Conservation (phyloP, 352 stramenopile genomes). For the Aphanomyces cochlioides region DNA sequence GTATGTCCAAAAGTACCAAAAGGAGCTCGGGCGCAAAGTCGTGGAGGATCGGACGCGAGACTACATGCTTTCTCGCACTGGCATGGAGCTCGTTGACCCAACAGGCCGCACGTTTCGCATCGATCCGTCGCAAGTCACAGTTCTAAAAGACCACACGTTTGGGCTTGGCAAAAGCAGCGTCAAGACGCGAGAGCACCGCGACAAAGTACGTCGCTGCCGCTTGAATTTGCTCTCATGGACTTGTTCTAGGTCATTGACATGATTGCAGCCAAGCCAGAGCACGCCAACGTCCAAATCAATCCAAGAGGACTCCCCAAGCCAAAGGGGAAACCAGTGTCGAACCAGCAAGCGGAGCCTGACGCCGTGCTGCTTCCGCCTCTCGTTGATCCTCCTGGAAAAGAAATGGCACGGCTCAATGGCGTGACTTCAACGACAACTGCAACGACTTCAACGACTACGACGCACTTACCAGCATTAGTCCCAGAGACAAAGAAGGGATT, state of each 20-base stretch:
- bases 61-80: conserved; percentile 55
- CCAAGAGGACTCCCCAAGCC: conserved; percentile 29
- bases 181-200: conserved; percentile 39
- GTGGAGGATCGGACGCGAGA: conserved; percentile 49
- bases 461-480: not conserved
- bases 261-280: conserved; percentile 41
- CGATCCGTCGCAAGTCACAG: conserved; percentile 70
- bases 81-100: conserved; percentile 56
- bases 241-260: conserved; percentile 42
- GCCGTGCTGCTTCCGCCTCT: conserved; percentile 13
- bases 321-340: conserved; percentile 28
- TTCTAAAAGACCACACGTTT: conserved; percentile 66
- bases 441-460: conserved; percentile 24
- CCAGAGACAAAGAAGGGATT: conserved; percentile 36
- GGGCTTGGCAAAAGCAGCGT: conserved; percentile 55
- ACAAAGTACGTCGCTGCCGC: conserved; percentile 15
- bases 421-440: not conserved
- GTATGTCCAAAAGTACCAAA: conserved; percentile 57
- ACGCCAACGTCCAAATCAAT: conserved; percentile 35
- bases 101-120: conserved; percentile 57
- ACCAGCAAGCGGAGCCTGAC: conserved; percentile 30
- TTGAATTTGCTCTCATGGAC: not conserved
- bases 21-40: conserved; percentile 56
- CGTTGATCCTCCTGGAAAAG: conserved; percentile 31
- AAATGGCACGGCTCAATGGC: conserved; percentile 35